Conservation (phyloP, 192 early-diverging fungal genomes). For the Chytriomyces hyalinus region DNA sequence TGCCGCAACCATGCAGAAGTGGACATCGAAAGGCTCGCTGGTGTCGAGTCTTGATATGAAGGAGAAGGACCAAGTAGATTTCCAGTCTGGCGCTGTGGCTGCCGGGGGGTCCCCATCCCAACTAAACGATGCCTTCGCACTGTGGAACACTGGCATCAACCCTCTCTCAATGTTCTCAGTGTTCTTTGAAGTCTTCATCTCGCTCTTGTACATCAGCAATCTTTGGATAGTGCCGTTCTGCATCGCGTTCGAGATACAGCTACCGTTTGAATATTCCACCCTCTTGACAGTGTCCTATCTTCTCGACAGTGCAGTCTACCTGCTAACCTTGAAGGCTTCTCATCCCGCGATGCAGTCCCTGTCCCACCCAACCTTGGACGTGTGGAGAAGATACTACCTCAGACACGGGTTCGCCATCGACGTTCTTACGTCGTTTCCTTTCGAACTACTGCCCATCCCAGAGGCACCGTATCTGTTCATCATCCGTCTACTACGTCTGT, state of each 20-base stretch:
- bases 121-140: not conserved
- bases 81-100: not conserved
- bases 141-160: slow-evolving; percentile 10
- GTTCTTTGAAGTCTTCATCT: not conserved
- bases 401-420: slow-evolving; percentile 5
- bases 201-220: not conserved
- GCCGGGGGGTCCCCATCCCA: not conserved
- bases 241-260: not conserved
- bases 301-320: not conserved
- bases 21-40: not conserved
- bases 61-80: not conserved
- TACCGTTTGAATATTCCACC: not conserved
- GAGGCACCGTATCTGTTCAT: not conserved
- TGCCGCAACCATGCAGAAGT: not conserved
- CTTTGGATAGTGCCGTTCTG: slow-evolving; percentile 23
- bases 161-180: not conserved
- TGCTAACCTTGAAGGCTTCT: not conserved
- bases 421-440: slow-evolving; percentile 3
- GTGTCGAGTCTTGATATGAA: not conserved
- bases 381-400: slow-evolving; percentile 7
- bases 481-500: not conserved
- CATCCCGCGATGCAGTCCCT: not conserved
- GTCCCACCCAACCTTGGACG: not conserved
- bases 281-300: not conserved
- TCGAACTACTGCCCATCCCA: slow-evolving; percentile 4